Percentiles rank a stretch among this genome's conserved stretches.
These are phyloP conservation scores for Lactarius quietus DNA, from an alignment of 768 basidiomycete genomes.

Conservation along the genomic window DNA sequence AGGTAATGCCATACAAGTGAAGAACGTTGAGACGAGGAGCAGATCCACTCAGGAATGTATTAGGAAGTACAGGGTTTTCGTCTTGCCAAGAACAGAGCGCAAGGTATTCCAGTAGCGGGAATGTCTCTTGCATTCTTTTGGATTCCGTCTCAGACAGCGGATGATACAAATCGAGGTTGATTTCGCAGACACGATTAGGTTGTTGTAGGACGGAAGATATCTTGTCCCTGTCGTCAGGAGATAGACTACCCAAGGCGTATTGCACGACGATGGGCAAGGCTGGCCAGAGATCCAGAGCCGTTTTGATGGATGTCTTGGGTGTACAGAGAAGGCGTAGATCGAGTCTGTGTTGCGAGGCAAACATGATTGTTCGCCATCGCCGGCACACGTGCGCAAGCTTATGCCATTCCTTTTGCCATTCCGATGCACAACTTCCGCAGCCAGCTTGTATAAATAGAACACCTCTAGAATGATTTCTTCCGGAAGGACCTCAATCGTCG, in stretches of 20 bases:
- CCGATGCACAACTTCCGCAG: background rate
- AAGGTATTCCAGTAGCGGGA: constrained; percentile 1
- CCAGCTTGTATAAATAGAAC: background rate
- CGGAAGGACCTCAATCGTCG: constrained; percentile 3
- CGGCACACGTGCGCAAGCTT: constrained; percentile 8
- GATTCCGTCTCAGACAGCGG: background rate
- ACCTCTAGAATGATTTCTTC: constrained; percentile 7
- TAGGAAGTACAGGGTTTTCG: background rate
- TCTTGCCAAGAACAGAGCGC: background rate
- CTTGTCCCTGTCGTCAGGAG: constrained; percentile 2
- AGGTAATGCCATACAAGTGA: background rate
- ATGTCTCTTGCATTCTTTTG: background rate
- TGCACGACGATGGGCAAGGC: background rate
- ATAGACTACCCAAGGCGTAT: background rate
- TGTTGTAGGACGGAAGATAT: background rate
- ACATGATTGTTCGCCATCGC: constrained; percentile 1
- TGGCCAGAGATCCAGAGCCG: constrained; percentile 7
- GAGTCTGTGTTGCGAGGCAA: constrained; percentile 4
- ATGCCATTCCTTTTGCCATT: constrained; percentile 1
- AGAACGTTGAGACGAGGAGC: background rate
- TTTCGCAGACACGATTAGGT: background rate
- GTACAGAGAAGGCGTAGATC: constrained; percentile 8
- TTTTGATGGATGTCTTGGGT: background rate
- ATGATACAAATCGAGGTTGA: background rate
- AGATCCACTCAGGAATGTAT: background rate